Base-by-base conservation (phyloP, 768 basidiomycete genomes). In the Lactifluus subvellereus region DNA sequence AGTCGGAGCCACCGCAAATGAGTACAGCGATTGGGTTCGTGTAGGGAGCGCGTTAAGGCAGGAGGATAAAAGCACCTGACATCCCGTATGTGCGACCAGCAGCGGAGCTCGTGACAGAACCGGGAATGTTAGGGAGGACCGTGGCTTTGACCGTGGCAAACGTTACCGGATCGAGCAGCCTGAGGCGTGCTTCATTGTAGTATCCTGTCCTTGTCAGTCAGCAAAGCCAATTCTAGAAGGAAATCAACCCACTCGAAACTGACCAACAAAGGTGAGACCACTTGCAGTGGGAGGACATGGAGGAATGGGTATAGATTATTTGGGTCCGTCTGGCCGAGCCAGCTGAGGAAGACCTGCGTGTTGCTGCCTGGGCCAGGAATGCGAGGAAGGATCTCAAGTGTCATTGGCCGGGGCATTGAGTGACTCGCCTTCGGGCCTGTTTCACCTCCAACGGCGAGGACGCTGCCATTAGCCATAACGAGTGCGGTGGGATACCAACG, bases 271-370 rank as follows among this genome's bases (percentile, higher is more conserved):
- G 68, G 91, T 74, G 38, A 80, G 79, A 2, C 82, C 82, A 49
- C 84, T 85, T 0, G 22, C 22, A 22, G 22, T 22, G 90, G 89
- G 16, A 92, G 79, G 7, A 90, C 78, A 58, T 86, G 72, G 38
- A 91, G 74, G 77, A 88, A 91, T 0, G 90, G 89, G 68, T 92
- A 92, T 54, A 92, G 72, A 68, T 91, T 91, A 69, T 88, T 84
- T 0, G 90, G 90, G 69, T 91, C 86, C 5, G 90, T 91, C 32
- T 87, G 79, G 38, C 76, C 70, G 37, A 91, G 75, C 76, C 83
- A 91, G 62, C 87, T 84, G 57, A 91, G 78, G 54, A 82, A 77
- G 57, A 87, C 59, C 9, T 77, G 75, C 0, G 88, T 89, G 56
- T 78, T 75, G 18, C 78, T 75, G 18, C 86, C 89, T 1, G 22